These are phyloP conservation scores for Alternaria postmessia DNA, from an alignment of 2,329 filamentous ascomycete genomes.

Conservation along the genomic window DNA sequence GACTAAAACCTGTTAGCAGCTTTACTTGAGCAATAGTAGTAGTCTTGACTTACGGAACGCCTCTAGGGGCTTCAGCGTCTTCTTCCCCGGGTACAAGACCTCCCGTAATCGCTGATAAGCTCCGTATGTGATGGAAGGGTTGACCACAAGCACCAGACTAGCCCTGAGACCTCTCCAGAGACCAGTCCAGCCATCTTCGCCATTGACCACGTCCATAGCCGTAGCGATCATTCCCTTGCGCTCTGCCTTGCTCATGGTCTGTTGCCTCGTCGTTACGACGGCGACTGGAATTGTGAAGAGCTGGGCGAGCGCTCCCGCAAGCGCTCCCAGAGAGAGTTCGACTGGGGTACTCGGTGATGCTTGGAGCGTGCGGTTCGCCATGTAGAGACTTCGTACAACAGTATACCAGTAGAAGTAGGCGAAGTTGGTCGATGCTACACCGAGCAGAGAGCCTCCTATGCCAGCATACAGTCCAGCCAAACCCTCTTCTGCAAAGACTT, in stretches of 20 bases:
- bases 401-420: conserved; percentile 99
- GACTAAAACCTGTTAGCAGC: conserved; percentile 60
- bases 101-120: conserved; percentile 90
- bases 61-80: conserved; percentile 80
- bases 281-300: conserved; percentile 96
- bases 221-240: conserved; percentile 88
- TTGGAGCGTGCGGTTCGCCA: conserved; percentile 64
- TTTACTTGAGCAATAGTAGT: conserved; percentile 1
- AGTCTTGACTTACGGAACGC: conserved; percentile 77
- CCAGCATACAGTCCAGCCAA: conserved; percentile 85
- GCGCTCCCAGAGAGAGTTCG: conserved; percentile 84
- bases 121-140: conserved; percentile 97
- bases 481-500: conserved; percentile 84
- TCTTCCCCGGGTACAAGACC: conserved; percentile 77
- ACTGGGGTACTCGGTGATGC: conserved; percentile 77
- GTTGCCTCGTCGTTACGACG: conserved; percentile 93
- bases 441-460: conserved; percentile 83
- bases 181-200: conserved; percentile 87
- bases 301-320: conserved; percentile 90
- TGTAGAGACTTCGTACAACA: conserved; percentile 81
- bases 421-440: conserved; percentile 97
- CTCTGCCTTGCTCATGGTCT: conserved; percentile 86
- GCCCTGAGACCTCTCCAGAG: conserved; percentile 97
- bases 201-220: conserved; percentile 84
- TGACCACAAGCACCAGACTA: conserved; percentile 92